Evolutionary conservation across 2,329 filamentous ascomycete species (phyloP).

Genomic region (Scedosporium minutisporum): DNA sequence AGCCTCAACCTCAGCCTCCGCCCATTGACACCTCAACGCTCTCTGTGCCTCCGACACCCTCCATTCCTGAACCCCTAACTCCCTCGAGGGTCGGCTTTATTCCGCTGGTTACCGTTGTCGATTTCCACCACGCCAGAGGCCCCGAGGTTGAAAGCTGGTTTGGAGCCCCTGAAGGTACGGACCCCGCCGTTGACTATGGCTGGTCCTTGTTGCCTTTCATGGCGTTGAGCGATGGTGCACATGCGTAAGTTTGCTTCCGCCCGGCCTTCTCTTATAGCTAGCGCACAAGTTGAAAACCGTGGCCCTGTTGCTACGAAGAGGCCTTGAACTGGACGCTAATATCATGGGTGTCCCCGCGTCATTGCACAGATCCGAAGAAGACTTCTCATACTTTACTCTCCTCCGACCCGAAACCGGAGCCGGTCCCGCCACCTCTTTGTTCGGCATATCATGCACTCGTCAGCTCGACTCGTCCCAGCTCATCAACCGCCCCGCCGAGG

Average conservation of each 20-base stretch:
- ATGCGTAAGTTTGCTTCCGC: constrained; percentile 56
- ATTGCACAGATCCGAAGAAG: constrained; percentile 63
- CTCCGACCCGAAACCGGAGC: constrained; percentile 48
- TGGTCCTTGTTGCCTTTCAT: constrained; percentile 93
- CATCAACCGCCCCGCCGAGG: constrained; percentile 70
- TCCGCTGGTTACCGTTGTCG: constrained; percentile 69
- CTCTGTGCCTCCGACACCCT: constrained; percentile 8
- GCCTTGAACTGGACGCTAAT: not conserved
- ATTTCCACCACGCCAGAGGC: constrained; percentile 76
- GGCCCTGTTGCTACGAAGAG: constrained; percentile 2
- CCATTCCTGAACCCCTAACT: constrained; percentile 10
- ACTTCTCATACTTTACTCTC: constrained; percentile 98
- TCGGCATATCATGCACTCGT: constrained; percentile 90
- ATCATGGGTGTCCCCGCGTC: not conserved
- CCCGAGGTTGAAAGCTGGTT: constrained; percentile 94
- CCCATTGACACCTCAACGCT: not conserved
- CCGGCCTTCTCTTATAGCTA: not conserved
- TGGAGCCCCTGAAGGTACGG: constrained; percentile 60
- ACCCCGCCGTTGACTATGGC: constrained; percentile 75
- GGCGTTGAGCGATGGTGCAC: constrained; percentile 90
- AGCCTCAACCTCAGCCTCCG: not conserved
- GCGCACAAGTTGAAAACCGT: not conserved
- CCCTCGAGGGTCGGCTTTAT: constrained; percentile 35
- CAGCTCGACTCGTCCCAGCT: constrained; percentile 76
- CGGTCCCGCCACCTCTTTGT: constrained; percentile 67